Evolutionary conservation across 192 early-diverging fungal species (phyloP).

Genomic region (Lobosporangium transversale): DNA sequence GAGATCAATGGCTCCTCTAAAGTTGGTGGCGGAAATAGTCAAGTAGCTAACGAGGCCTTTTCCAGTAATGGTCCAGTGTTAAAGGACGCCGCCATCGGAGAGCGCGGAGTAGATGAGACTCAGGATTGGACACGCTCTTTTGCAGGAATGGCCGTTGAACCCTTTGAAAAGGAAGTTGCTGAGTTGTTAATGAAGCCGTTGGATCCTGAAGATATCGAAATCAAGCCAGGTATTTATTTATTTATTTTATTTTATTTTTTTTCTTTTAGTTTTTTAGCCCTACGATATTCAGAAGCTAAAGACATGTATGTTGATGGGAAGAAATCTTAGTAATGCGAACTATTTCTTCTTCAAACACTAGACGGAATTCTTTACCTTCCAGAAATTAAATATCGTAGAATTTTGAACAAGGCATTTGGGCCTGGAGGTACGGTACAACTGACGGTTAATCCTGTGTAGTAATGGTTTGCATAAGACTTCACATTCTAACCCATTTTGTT

Average conservation of each 20-base stretch:
- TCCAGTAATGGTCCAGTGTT: constrained; percentile 4
- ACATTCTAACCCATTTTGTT: too few relatives aligned
- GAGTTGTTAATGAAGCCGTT: constrained; percentile 80
- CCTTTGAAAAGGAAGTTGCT: constrained; percentile 76
- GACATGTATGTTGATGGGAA: too few relatives aligned
- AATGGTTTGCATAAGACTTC: too few relatives aligned
- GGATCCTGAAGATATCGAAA: constrained; percentile 85
- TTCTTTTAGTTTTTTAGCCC: too few relatives aligned
- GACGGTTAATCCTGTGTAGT: too few relatives aligned
- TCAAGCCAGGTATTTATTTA: constrained; percentile 79
- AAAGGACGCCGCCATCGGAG: constrained; percentile 38
- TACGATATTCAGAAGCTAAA: too few relatives aligned
- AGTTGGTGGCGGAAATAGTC: constrained; percentile 26
- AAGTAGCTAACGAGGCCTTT: constrained; percentile 2
- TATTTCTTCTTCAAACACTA: constrained; percentile 22
- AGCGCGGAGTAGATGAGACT: constrained; percentile 17
- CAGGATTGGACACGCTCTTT: constrained; percentile 78
- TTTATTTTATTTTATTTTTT: neutral
- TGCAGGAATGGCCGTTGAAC: constrained; percentile 75
- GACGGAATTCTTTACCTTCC: constrained; percentile 96
- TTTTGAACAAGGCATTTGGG: constrained; percentile 94
- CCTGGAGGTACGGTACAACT: too few relatives aligned
- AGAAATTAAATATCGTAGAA: constrained; percentile 97
- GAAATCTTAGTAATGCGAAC: too few relatives aligned
- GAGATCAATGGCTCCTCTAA: neutral